Conservation (phyloP, 208 protist genomes). For the Wallacemonas sp. region DNA sequence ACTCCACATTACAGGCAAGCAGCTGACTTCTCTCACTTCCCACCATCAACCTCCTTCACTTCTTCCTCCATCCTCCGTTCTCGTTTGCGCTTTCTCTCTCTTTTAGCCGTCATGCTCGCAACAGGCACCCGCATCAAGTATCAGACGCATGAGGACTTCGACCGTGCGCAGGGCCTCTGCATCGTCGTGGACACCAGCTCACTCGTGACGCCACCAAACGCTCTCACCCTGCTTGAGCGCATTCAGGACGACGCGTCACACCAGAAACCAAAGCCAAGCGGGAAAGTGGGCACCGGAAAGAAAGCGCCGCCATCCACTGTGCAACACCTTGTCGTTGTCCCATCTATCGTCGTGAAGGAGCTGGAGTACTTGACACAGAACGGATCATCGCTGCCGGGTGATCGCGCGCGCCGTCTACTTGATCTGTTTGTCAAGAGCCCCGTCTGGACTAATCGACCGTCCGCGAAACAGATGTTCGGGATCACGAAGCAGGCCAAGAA, state of each 20-base stretch:
- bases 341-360: constrained; percentile 12
- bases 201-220: not conserved
- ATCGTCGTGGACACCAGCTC: constrained; percentile 12
- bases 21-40: too few relatives aligned
- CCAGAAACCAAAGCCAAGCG: not conserved
- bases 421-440: not conserved
- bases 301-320: constrained; percentile 3
- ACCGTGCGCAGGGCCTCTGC: not conserved
- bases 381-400: not conserved
- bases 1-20: too few relatives aligned
- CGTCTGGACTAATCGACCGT: not conserved
- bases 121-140: not conserved
- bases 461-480: not conserved
- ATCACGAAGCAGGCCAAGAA: not conserved
- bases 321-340: constrained; percentile 20
- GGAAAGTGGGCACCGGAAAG: not conserved
- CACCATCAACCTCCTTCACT: too few relatives aligned
- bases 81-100: too few relatives aligned
- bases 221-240: not conserved
- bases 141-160: not conserved
- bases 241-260: not conserved
- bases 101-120: not conserved
- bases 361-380: not conserved
- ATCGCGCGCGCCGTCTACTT: not conserved
- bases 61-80: too few relatives aligned